Evolutionary conservation across 2,329 filamentous ascomycete genomes (phyloP), one percentile per base, ranked within the genome.

Genomic region (Pseudopyrenochaeta lycopersici): DNA sequence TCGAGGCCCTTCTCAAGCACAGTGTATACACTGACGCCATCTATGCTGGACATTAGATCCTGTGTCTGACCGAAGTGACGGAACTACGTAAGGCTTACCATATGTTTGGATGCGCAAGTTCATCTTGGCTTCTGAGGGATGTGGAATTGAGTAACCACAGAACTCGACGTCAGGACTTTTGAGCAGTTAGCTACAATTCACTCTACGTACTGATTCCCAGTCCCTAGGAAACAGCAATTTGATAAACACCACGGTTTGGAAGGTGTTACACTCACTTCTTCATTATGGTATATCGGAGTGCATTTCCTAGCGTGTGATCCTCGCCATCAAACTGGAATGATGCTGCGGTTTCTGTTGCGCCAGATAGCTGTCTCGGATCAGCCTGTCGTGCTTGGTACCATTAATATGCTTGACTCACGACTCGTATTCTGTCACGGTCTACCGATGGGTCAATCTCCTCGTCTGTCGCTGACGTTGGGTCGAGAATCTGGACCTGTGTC

Each of bases 81-180:
- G 23, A 41, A 9, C 27, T 30, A 17, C 20, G n/a, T 20, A 3
- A n/a, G n/a, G n/a, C 64, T 27, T 81, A 97, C 94, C 91, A 70
- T 95, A 98, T 63, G 94, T 99, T 78, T 99, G 95, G 59, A 99
- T 98, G 69, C 95, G 87, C 58, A 99, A 82, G 72, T 98, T 97
- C 94, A 99, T 97, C 79, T 96, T 95, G 35, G 88, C 82, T 78
- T 99, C 95, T 33, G 93, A 96, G 45, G 95, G 95, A 78, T 99
- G 95, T 27, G 95, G 95, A 57, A 99, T 98, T 7, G 94, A 91
- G 77, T 99, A 99, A 56, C 94, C 95, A 78, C 95, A 98, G 79
- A 99, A 97, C 76, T 99, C 95, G 55, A 99, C 95, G 60, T 95
- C 88, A 27, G 95, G 94, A 76, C 94, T 98, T 5, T 27, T 27